Conservation (phyloP, 768 basidiomycete genomes). For the Lentinula aciculospora region DNA sequence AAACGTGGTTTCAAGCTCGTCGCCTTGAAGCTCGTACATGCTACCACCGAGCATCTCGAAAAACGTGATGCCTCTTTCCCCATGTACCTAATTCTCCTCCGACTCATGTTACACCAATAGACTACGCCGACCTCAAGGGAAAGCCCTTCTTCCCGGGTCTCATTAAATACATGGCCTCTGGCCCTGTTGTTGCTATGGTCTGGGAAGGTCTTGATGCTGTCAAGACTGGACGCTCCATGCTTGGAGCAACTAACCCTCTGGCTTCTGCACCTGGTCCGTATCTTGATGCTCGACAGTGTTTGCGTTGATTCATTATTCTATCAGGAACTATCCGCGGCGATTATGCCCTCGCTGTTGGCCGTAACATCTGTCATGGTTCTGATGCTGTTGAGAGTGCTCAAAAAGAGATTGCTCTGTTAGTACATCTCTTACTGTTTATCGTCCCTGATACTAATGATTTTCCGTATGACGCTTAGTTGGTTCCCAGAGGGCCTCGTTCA, state of each 20-base stretch:
- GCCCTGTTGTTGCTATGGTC: slow-evolving; percentile 94
- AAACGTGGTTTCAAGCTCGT: slow-evolving; percentile 96
- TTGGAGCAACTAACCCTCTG: slow-evolving; percentile 96
- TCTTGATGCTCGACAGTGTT: background rate
- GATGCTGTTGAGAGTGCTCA: slow-evolving; percentile 86
- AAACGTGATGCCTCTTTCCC: slow-evolving; percentile 47
- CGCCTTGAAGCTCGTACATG: slow-evolving; percentile 86
- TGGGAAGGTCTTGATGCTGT: slow-evolving; percentile 94
- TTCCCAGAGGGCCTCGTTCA: slow-evolving; percentile 83
- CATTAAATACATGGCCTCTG: slow-evolving; percentile 93
- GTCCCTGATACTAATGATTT: slow-evolving; percentile 7
- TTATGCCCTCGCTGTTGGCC: slow-evolving; percentile 89
- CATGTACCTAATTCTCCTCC: slow-evolving; percentile 12
- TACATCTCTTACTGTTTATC: slow-evolving; percentile 11
- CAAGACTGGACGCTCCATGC: slow-evolving; percentile 94
- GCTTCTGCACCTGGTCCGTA: slow-evolving; percentile 74
- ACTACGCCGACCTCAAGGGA: slow-evolving; percentile 93
- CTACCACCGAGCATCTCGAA: slow-evolving; percentile 83
- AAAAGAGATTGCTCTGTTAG: slow-evolving; percentile 92
- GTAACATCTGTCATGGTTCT: slow-evolving; percentile 91
- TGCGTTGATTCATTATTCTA: background rate
- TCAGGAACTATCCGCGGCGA: slow-evolving; percentile 94
- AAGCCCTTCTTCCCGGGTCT: slow-evolving; percentile 96
- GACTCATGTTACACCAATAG: slow-evolving; percentile 28
- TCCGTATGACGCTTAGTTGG: slow-evolving; percentile 48